These are phyloP conservation scores for Ustilago xerochloae DNA, from an alignment of 1,284 basidiomycete species.

Conservation along the genomic window DNA sequence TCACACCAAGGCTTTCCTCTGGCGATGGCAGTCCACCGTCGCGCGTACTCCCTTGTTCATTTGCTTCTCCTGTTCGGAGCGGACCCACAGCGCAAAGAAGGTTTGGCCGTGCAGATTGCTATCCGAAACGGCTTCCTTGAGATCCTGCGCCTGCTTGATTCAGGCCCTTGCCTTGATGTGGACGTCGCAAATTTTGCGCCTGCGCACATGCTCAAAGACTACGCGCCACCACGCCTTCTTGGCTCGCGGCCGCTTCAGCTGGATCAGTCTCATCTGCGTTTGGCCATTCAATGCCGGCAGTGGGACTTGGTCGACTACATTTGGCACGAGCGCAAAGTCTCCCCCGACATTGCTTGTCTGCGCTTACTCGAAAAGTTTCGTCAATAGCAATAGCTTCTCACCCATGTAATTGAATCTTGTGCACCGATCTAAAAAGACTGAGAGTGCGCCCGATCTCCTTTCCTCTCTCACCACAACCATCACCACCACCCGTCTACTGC, in stretches of 20 bases:
- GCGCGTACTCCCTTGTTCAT: conserved; percentile 18
- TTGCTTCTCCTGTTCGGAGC: conserved; percentile 35
- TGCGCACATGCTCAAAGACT: background rate
- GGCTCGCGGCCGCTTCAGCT: conserved; percentile 6
- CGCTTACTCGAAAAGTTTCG: conserved; percentile 31
- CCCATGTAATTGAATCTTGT: too few species aligned
- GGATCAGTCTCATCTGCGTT: conserved; percentile 14
- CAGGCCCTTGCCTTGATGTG: conserved; percentile 10
- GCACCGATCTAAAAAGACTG: too few species aligned
- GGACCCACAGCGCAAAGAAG: conserved; percentile 26
- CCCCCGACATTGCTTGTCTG: conserved; percentile 37
- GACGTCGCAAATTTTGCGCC: background rate
- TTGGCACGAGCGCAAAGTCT: conserved; percentile 28
- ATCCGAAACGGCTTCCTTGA: conserved; percentile 25
- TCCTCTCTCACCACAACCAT: too few species aligned
- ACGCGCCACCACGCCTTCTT: background rate
- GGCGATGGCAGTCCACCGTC: conserved; percentile 39
- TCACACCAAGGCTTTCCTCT: conserved; percentile 41
- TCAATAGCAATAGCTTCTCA: background rate
- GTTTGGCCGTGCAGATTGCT: conserved; percentile 35
- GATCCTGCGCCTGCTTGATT: conserved; percentile 21
- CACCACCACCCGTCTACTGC: too few species aligned
- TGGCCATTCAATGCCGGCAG: conserved; percentile 22
- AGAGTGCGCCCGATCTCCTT: too few species aligned
- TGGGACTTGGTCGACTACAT: conserved; percentile 43